Conservation (phyloP, 73 alveolate species). For the Paramecium octaurelia region DNA sequence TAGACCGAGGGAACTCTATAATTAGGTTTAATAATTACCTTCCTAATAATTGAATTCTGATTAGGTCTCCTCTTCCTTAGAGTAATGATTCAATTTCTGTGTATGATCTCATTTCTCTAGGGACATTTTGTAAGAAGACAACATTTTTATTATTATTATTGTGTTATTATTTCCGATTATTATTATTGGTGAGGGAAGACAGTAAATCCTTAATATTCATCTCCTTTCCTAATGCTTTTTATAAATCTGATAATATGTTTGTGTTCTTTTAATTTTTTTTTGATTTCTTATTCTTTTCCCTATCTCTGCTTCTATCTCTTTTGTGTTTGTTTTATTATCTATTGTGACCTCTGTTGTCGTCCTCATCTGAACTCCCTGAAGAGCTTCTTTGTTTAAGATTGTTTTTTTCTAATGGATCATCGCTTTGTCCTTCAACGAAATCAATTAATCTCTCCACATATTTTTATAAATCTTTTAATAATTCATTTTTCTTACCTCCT, state of each 20-base stretch:
- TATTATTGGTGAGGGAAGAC: neutral
- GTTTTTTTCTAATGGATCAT: slow-evolving; percentile 47
- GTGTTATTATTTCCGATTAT: neutral
- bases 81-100: slow-evolving; percentile 15
- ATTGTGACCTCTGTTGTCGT: slow-evolving; percentile 4
- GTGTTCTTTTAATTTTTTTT: neutral
- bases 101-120: slow-evolving; percentile 22
- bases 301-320: slow-evolving; percentile 54
- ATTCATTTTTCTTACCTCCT: slow-evolving; percentile 1
- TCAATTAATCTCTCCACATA: slow-evolving; percentile 23
- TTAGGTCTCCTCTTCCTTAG: neutral
- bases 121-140: slow-evolving; percentile 24
- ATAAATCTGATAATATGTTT: neutral
- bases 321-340: neutral
- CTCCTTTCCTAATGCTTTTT: neutral
- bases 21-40: neutral
- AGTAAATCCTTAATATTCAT: neutral
- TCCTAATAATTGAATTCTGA: slow-evolving; percentile 12
- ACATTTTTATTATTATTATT: neutral
- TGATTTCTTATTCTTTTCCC: slow-evolving; percentile 24
- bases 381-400: slow-evolving; percentile 7
- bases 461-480: neutral
- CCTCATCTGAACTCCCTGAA: slow-evolving; percentile 45
- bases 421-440: slow-evolving; percentile 39
- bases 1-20: slow-evolving; percentile 3